Conservation (phyloP, 345 rosid species). For the Citrus australasica region DNA sequence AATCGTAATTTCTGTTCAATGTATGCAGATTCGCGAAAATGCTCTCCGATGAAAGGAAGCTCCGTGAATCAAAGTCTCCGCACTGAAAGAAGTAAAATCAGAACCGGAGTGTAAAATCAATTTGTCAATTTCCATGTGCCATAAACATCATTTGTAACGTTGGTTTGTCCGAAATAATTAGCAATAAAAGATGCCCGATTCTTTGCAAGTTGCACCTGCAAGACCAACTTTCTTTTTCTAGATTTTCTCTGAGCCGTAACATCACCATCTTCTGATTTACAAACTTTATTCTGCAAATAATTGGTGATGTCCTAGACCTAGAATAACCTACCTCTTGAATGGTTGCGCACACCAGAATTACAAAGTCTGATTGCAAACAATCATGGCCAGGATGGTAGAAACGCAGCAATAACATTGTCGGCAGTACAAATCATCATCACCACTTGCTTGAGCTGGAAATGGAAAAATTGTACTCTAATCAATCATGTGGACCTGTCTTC, state of each 20-base stretch:
- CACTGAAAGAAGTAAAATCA: neutral
- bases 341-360: too few species aligned
- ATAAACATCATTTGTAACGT: neutral
- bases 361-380: neutral
- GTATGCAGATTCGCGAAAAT: constrained; percentile 42
- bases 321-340: too few species aligned
- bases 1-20: neutral
- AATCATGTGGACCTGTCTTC: neutral
- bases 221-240: neutral
- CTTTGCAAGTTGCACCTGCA: too few species aligned
- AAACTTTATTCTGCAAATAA: too few species aligned
- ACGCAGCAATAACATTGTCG: neutral
- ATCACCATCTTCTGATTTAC: neutral
- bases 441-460: neutral
- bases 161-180: neutral
- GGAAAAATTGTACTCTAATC: neutral
- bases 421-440: neutral
- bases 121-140: neutral
- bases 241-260: neutral
- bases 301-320: too few species aligned
- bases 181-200: neutral
- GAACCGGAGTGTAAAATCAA: neutral
- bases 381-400: neutral
- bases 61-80: constrained; percentile 22
- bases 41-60: constrained; percentile 50